Conservation (phyloP, 305 asterid genomes). For the Solanum aculeatissimum region DNA sequence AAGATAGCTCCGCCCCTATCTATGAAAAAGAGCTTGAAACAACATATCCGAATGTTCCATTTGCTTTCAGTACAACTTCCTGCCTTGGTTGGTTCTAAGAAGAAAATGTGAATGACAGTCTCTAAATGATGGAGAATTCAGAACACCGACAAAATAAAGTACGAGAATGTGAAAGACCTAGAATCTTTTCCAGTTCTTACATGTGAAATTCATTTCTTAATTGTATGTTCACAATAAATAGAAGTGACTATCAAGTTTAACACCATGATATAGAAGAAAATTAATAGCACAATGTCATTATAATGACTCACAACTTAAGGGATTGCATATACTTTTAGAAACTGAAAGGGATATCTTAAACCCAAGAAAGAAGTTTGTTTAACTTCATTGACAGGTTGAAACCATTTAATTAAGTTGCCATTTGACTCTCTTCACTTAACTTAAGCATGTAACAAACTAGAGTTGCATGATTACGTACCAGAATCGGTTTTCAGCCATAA, state of each 20-base stretch:
- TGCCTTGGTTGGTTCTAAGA: background rate
- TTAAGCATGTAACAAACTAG: background rate
- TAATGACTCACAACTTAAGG: background rate
- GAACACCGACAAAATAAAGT: background rate
- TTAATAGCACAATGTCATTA: background rate
- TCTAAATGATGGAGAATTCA: background rate
- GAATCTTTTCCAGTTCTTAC: background rate
- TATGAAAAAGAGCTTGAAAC: background rate
- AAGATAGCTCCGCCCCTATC: no score
- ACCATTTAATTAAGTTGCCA: background rate
- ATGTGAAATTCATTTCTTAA: background rate
- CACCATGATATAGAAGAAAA: background rate
- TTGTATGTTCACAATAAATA: background rate
- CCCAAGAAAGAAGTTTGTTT: background rate
- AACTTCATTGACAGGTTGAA: background rate
- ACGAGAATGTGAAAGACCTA: background rate
- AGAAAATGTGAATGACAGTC: background rate
- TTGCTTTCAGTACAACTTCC: background rate
- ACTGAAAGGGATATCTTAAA: background rate
- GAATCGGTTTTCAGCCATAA: conserved; percentile 37
- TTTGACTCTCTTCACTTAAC: background rate
- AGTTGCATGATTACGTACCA: conserved; percentile 34
- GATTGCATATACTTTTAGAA: background rate
- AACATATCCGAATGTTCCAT: background rate
- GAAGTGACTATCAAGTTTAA: background rate